These are phyloP conservation scores for Metschnikowia santaceciliae DNA, from an alignment of 805 yeast species.

Conservation along the genomic window DNA sequence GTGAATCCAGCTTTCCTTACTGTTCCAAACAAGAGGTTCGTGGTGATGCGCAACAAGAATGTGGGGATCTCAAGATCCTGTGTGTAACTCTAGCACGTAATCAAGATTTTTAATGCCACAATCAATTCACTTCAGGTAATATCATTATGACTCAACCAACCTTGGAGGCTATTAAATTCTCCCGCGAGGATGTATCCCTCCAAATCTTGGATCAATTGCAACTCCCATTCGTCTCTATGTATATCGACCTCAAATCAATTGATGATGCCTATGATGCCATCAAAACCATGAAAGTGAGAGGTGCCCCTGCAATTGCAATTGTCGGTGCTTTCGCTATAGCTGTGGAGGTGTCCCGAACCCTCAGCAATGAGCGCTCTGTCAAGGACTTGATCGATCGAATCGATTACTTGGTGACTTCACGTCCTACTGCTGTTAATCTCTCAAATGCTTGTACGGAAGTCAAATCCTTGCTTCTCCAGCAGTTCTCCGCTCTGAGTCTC, in stretches of 20 bases:
- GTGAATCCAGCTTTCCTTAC: too few relatives aligned
- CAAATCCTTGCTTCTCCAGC: constrained; percentile 26
- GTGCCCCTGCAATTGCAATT: constrained; percentile 98
- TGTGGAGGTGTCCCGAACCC: constrained; percentile 52
- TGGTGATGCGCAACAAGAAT: background rate
- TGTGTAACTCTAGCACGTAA: background rate
- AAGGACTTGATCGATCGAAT: constrained; percentile 44
- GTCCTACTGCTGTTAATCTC: constrained; percentile 96
- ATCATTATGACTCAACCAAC: constrained; percentile 16
- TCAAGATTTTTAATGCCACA: constrained; percentile 1
- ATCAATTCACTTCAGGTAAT: background rate
- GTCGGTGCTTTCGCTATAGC: constrained; percentile 85
- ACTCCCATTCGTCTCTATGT: constrained; percentile 75
- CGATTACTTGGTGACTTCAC: constrained; percentile 64
- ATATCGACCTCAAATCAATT: constrained; percentile 56
- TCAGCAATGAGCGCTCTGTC: constrained; percentile 24
- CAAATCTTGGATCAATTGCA: constrained; percentile 74
- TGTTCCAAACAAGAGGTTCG: background rate
- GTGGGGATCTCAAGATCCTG: constrained; percentile 5
- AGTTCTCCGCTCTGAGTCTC: constrained; percentile 12
- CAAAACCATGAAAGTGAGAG: constrained; percentile 88
- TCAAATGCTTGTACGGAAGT: constrained; percentile 66
- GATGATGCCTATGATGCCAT: constrained; percentile 83
- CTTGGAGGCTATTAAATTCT: constrained; percentile 64
- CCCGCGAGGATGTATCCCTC: constrained; percentile 43